Conservation (phyloP, 2,329 filamentous ascomycete species). For the Spiromastix sp. region DNA sequence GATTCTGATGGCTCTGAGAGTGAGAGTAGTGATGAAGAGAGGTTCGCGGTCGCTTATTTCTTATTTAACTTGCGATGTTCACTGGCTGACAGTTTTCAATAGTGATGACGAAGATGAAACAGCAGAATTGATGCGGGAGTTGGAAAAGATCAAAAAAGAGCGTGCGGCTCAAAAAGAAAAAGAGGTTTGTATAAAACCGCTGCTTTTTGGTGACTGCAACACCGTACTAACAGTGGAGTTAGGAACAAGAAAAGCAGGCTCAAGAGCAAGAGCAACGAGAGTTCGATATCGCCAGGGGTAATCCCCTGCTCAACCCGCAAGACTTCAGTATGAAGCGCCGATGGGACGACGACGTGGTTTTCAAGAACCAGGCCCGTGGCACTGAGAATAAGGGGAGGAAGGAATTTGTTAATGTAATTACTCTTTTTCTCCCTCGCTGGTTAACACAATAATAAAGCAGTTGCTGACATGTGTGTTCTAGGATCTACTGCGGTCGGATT, state of each 20-base stretch:
- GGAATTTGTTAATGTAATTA: constrained; percentile 85
- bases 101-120: constrained; percentile 72
- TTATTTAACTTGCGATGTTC: background rate
- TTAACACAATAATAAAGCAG: constrained; percentile 13
- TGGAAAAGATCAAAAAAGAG: constrained; percentile 89
- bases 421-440: constrained; percentile 6
- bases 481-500: constrained; percentile 87
- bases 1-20: constrained; percentile 56
- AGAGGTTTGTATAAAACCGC: constrained; percentile 40
- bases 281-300: constrained; percentile 80
- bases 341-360: constrained; percentile 98
- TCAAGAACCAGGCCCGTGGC: constrained; percentile 95
- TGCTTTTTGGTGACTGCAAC: background rate
- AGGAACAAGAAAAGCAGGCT: constrained; percentile 71
- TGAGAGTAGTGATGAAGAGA: constrained; percentile 52
- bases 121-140: constrained; percentile 79
- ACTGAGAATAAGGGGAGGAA: constrained; percentile 88
- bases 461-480: constrained; percentile 24
- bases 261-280: constrained; percentile 76
- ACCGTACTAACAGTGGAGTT: background rate
- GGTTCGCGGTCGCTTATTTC: constrained; percentile 21
- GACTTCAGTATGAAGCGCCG: constrained; percentile 79
- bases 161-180: constrained; percentile 69
- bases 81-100: constrained; percentile 33
- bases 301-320: constrained; percentile 77